These are phyloP conservation scores for Penicillium soppii DNA, from an alignment of 495 filamentous ascomycete genomes.

Conservation along the genomic window DNA sequence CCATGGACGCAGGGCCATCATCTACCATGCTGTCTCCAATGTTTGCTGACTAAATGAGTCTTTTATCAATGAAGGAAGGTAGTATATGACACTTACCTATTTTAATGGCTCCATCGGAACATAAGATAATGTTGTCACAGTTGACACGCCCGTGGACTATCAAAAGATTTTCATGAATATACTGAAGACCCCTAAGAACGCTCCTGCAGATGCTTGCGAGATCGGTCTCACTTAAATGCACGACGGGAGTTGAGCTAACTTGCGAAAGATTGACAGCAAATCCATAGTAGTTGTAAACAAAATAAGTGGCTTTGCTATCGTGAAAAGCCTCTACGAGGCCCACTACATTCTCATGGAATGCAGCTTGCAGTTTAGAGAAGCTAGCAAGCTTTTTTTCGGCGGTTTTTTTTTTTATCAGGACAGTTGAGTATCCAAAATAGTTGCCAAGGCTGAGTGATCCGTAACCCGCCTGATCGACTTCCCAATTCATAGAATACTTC, in stretches of 20 bases:
- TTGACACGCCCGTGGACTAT: not conserved
- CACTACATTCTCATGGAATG: not conserved
- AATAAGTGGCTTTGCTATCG: not conserved
- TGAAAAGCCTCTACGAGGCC: slow-evolving; percentile 5
- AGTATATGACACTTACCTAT: not conserved
- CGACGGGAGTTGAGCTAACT: not conserved
- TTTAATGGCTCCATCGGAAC: slow-evolving; percentile 1
- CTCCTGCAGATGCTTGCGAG: not conserved
- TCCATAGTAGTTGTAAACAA: slow-evolving; percentile 5
- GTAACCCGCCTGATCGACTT: slow-evolving; percentile 1
- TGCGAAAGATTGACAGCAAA: slow-evolving; percentile 4
- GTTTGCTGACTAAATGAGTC: slow-evolving; percentile 1
- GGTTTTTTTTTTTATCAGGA: slow-evolving; percentile 4
- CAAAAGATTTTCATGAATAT: not conserved
- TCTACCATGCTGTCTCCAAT: slow-evolving; percentile 1
- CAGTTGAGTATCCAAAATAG: slow-evolving; percentile 5
- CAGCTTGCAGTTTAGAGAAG: slow-evolving; percentile 1
- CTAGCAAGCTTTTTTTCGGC: not conserved
- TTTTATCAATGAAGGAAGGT: not conserved
- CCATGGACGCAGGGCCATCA: not conserved
- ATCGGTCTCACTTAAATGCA: not conserved
- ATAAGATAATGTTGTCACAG: slow-evolving; percentile 2
- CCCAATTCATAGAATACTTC: slow-evolving; percentile 7
- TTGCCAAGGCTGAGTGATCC: slow-evolving; percentile 7
- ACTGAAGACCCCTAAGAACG: not conserved